These are phyloP conservation scores for Grifola frondosa DNA, from an alignment of 1,284 basidiomycete species.

Conservation along the genomic window DNA sequence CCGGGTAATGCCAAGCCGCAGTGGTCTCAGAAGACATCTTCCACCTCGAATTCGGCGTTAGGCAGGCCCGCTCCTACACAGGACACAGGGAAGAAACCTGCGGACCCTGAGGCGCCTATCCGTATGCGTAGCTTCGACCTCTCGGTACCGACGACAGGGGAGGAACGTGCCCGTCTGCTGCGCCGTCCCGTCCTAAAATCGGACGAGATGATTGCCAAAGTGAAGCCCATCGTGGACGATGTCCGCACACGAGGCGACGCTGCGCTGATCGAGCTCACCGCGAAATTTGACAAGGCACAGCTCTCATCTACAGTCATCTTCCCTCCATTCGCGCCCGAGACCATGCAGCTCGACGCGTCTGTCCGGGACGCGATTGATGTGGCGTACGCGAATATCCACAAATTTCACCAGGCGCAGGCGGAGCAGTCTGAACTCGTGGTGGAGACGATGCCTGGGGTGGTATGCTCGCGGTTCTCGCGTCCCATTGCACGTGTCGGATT, in stretches of 20 bases:
- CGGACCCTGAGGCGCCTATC: constrained; percentile 49
- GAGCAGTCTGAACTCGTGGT: constrained; percentile 75
- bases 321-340: constrained; percentile 65
- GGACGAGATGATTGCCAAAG: constrained; percentile 92
- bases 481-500: constrained; percentile 95
- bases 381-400: constrained; percentile 90
- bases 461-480: constrained; percentile 90
- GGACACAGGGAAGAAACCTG: constrained; percentile 15
- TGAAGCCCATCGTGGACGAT: constrained; percentile 91
- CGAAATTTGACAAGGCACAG: constrained; percentile 87
- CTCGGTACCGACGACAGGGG: constrained; percentile 45
- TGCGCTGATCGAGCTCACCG: constrained; percentile 87
- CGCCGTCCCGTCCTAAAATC: constrained; percentile 91
- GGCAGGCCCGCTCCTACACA: constrained; percentile 28
- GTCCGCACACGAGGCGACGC: constrained; percentile 85
- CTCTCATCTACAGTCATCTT: constrained; percentile 63
- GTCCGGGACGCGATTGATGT: constrained; percentile 87
- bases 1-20: constrained; percentile 93
- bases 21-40: constrained; percentile 49
- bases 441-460: constrained; percentile 98
- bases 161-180: constrained; percentile 72
- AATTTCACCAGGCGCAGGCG: constrained; percentile 87
- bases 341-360: constrained; percentile 56
- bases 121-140: constrained; percentile 77
- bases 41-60: constrained; percentile 29